Evolutionary conservation across 495 filamentous ascomycete species (phyloP).

Genomic region (Penicillium robsamsonii): DNA sequence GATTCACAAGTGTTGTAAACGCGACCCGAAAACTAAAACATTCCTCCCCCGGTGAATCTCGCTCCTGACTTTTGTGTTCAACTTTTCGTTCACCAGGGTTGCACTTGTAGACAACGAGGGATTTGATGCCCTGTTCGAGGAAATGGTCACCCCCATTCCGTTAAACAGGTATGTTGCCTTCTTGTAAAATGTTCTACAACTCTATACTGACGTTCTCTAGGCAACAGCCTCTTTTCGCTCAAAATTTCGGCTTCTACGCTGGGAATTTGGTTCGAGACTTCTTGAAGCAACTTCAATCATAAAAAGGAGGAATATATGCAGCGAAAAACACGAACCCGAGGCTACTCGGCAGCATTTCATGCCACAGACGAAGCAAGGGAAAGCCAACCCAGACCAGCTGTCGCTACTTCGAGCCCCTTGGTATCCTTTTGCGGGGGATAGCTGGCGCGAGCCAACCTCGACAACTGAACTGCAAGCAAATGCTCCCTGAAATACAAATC

Average conservation of each 20-base stretch:
- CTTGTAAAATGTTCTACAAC: neutral
- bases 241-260: slow-evolving; percentile 28
- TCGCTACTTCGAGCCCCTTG: slow-evolving; percentile 15
- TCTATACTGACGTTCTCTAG: slow-evolving; percentile 3
- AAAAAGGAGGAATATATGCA: neutral
- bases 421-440: slow-evolving; percentile 22
- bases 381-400: neutral
- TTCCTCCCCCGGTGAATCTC: too few relatives aligned
- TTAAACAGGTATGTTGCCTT: slow-evolving; percentile 12
- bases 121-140: too few relatives aligned
- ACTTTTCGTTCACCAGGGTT: too few relatives aligned
- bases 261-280: slow-evolving; percentile 28
- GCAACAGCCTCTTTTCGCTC: slow-evolving; percentile 26
- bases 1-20: too few relatives aligned
- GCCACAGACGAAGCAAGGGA: slow-evolving; percentile 2
- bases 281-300: slow-evolving; percentile 22
- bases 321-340: neutral
- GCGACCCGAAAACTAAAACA: too few relatives aligned
- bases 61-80: too few relatives aligned
- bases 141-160: neutral
- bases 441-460: slow-evolving; percentile 14
- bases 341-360: neutral
- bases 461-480: slow-evolving; percentile 21
- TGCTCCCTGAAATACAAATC: slow-evolving; percentile 24
- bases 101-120: too few relatives aligned